A percentile compares a stretch with the other conserved stretches of the same genome.
Conservation (phyloP, 1,139 yeast species). For the Zygosaccharomyces sapae region DNA sequence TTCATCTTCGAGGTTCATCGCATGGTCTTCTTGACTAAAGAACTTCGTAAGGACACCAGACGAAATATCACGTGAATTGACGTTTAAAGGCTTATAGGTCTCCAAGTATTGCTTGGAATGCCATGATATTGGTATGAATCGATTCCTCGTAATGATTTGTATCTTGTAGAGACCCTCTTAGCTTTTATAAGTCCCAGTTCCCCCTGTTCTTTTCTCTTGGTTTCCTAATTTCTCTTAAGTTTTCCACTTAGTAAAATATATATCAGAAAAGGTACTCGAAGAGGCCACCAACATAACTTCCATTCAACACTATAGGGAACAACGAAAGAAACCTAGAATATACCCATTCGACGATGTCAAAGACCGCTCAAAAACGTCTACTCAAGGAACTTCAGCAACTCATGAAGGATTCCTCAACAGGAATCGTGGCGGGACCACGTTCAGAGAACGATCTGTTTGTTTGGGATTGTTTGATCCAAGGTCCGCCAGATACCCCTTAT, state of each 20-base stretch:
- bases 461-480: constrained; percentile 91
- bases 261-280: neutral
- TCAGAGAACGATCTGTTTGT: constrained; percentile 73
- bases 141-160: too few species aligned
- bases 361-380: constrained; percentile 80
- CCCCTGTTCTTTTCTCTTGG: neutral
- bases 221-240: neutral
- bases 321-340: neutral
- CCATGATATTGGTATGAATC: neutral
- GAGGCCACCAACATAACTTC: neutral
- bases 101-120: neutral
- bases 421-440: constrained; percentile 89
- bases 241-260: neutral
- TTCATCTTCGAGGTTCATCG: constrained; percentile 2
- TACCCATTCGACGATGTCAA: constrained; percentile 25
- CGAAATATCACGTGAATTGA: neutral
- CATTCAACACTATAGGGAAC: too few species aligned
- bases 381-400: constrained; percentile 87
- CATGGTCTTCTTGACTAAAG: neutral
- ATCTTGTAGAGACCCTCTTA: neutral
- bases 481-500: constrained; percentile 90
- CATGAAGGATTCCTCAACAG: constrained; percentile 84
- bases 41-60: neutral
- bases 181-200: neutral
- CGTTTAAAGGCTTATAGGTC: neutral